Conservation (phyloP, 371 early-diverging fungal species). For the Mortierella sp. region DNA sequence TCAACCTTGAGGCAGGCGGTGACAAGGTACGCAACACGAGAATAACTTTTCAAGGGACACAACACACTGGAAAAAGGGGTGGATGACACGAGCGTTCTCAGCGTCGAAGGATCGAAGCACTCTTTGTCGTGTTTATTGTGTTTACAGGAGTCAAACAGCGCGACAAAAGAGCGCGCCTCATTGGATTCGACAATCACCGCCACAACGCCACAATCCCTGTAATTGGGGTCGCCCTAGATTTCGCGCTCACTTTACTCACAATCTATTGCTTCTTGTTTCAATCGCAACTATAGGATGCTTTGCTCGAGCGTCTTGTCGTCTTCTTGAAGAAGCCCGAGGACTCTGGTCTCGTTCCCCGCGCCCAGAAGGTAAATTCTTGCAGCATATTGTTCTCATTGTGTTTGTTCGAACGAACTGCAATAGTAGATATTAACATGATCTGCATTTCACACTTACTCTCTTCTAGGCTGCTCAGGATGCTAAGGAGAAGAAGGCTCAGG, state of each 20-base stretch:
- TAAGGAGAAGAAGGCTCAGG: conserved; percentile 38
- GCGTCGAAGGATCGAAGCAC: neutral
- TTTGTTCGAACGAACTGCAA: neutral
- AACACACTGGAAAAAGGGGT: conserved; percentile 5
- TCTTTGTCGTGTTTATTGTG: neutral
- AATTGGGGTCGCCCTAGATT: neutral
- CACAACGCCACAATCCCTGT: neutral
- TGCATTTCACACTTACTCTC: too few species aligned
- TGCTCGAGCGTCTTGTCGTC: conserved; percentile 50
- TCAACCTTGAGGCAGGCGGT: conserved; percentile 53
- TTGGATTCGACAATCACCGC: neutral
- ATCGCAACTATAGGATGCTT: conserved; percentile 39
- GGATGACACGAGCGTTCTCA: neutral
- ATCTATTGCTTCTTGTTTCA: neutral
- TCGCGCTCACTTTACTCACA: neutral
- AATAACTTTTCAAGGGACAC: neutral
- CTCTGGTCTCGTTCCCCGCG: conserved; percentile 50
- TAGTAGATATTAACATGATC: neutral
- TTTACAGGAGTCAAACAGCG: neutral
- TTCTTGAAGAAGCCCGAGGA: conserved; percentile 57
- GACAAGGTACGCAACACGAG: conserved; percentile 43
- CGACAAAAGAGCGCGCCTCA: neutral
- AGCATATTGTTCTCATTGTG: neutral
- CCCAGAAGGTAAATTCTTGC: conserved; percentile 32
- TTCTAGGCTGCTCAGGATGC: conserved; percentile 26